Base-by-base conservation (phyloP, 257 asterid genomes). In the Verbena officinalis region DNA sequence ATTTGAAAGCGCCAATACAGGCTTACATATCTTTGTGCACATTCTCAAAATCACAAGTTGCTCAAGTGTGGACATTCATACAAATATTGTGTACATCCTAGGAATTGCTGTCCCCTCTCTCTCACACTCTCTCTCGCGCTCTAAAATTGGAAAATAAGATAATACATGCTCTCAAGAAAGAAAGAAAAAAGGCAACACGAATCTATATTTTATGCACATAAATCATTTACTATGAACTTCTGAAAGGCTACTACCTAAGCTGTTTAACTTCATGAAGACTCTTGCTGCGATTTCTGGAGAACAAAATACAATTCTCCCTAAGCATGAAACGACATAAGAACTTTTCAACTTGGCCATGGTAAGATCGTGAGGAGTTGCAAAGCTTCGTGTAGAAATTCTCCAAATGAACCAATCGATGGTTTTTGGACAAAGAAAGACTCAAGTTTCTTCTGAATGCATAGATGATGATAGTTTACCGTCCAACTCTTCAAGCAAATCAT, bases 401-500 rank as follows among this genome's bases (percentile, higher is more conserved):
- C 13, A 58, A 2, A 9, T 20, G 45, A 56, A 68, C 50, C 55
- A 27, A 52, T 71, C 23, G 49, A 15, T 14, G 51, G 45, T 44
- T 64, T 71, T 67, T 34, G 62, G 62, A 68, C 55, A 55, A 74
- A 58, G 67, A 64, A 52, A 14, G 14, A 64, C 72, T 84, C 87
- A 79, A 69, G 74, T 58, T 75, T 69, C 85, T 60, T 80, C 95
- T 15, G 81, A 62, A 50, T 40, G n/a, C 51, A 70, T 71, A 52
- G 77, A 36, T 54, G 79, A 74, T 12, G 92, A 78, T 69, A 90
- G 97, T 78, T 70, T 83, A 55, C 70, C 84, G 8, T 90, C 96
- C 90, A 94, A 80, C 74, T 79, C 90, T 66, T 82, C 96, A 61
- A 94, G 85, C 87, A 94, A 84, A 77, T 90, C 96, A 57, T 76